Evolutionary conservation across 2,329 filamentous ascomycete genomes (phyloP), one percentile per base, ranked within the genome.

Genomic region (Fusarium virguliforme): DNA sequence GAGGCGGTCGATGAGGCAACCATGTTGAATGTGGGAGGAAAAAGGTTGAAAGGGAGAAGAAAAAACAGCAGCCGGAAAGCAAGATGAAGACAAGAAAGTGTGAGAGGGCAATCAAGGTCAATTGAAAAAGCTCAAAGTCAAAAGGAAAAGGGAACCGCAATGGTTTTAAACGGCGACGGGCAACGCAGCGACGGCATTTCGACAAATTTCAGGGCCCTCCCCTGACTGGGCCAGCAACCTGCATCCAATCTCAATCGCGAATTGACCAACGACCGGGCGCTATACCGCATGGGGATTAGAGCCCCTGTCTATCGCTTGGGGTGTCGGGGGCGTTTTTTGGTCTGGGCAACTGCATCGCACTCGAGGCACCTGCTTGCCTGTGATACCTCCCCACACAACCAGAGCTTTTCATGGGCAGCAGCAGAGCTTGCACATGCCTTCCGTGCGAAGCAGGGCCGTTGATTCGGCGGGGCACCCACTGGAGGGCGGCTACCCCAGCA

Each of bases 21-120:
- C 84, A 86, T 85, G 78, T 81, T 83, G 80, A 82, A 78, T 75
- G 75, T 74, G 73, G 18, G 18, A 65, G 65, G 56, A 50, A 57
- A 56, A 64, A 51, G 56, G 63, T 64, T 63, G 66, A 66, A 65
- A 48, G 50, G 22, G 37, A 50, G 48, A 35, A 62, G 60, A 65
- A 50, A 63, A 50, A 38, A 58, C 59, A 55, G 40, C 59, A 38
- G 37, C 60, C 43, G 55, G 55, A 41, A 57, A 32, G 56, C 30
- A 43, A 60, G 26, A 50, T 24, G 30, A 48, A 50, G 43, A 50
- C 28, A n/a, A 50, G 30, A 50, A 48, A 43, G 46, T 22, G n/a
- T 65, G 57, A 73, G 48, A 57, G 60, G 41, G 35, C 53, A 37
- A 64, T 72, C 28, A 59, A 62, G 51, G 37, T 71, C 54, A 51